These are phyloP conservation scores for Leucoagaricus sp. DNA, from an alignment of 1,284 basidiomycete genomes.

Conservation along the genomic window DNA sequence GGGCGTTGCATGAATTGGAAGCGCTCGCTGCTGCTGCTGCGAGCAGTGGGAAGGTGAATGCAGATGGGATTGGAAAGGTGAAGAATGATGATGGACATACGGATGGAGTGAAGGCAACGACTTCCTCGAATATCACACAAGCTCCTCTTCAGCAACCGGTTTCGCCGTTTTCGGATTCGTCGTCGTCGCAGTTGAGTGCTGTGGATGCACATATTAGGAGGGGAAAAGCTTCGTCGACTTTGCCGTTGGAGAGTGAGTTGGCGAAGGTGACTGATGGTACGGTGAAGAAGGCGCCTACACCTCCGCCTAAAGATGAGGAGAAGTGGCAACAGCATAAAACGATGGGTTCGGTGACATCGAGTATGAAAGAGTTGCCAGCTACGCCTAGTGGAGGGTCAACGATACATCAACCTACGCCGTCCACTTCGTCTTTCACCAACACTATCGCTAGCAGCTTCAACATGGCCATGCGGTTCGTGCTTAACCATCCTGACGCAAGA, in stretches of 20 bases:
- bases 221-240: constrained; percentile 37
- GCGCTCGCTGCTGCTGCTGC: constrained; percentile 23
- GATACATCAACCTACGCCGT: constrained; percentile 13
- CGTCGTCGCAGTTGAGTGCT: constrained; percentile 15
- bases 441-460: constrained; percentile 54
- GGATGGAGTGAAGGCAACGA: background rate
- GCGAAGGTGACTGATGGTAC: constrained; percentile 26
- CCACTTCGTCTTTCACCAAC: constrained; percentile 42
- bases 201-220: constrained; percentile 41
- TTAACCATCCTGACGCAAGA: constrained; percentile 36
- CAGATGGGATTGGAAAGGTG: background rate
- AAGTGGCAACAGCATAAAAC: background rate
- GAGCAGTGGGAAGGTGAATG: constrained; percentile 8
- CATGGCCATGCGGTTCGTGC: constrained; percentile 58
- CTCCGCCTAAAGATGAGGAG: constrained; percentile 31
- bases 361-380: constrained; percentile 9
- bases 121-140: background rate
- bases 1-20: constrained; percentile 53
- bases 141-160: background rate
- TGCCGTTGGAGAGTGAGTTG: constrained; percentile 40
- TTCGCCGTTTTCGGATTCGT: background rate
- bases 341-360: background rate
- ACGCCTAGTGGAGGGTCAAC: constrained; percentile 11
- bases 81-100: background rate
- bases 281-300: constrained; percentile 23